phyloP scores from a whole-genome alignment of 352 stramenopile genomes.

The Paralagenidium karlingii region DNA sequence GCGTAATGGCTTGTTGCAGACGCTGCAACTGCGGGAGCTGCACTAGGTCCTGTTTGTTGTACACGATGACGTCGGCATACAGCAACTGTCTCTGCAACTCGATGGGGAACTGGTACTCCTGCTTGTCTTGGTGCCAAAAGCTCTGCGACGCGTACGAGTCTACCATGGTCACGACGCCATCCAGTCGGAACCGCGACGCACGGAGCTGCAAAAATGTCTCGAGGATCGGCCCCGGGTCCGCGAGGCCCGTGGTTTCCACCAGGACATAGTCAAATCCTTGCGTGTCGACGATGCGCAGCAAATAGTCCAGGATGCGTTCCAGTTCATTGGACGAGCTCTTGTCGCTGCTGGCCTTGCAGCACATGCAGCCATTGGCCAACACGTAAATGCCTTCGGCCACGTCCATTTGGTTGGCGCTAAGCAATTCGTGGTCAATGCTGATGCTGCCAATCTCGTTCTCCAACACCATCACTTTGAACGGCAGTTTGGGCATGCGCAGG shows the following conservation, averaged over 20 bases:
- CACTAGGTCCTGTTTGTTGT: conserved; percentile 98
- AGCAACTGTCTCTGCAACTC: conserved; percentile 94
- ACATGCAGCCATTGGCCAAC: conserved; percentile 97
- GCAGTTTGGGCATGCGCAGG: too few relatives aligned
- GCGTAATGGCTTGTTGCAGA: conserved; percentile 60
- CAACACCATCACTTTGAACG: conserved; percentile 91
- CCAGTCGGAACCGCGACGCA: conserved; percentile 93
- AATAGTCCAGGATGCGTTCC: conserved; percentile 76
- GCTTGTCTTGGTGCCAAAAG: too few relatives aligned
- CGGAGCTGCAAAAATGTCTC: too few relatives aligned
- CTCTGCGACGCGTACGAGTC: too few relatives aligned
- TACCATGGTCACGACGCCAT: conserved; percentile 95
- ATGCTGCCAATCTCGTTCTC: conserved; percentile 99
- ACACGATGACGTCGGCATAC: conserved; percentile 96
- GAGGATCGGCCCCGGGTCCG: conserved; percentile 90
- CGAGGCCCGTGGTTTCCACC: conserved; percentile 92
- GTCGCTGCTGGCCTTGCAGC: conserved; percentile 94
- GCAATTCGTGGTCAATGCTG: conserved; percentile 90
- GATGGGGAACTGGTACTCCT: too few relatives aligned
- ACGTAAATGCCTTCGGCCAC: conserved; percentile 59
- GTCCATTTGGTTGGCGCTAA: conserved; percentile 73
- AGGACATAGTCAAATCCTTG: conserved; percentile 87
- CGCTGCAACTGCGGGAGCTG: conserved; percentile 15
- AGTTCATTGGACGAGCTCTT: conserved; percentile 81
- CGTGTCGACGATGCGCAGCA: too few relatives aligned